Conservation (phyloP, 331 rosid genomes). For the Dryas integrifolia region DNA sequence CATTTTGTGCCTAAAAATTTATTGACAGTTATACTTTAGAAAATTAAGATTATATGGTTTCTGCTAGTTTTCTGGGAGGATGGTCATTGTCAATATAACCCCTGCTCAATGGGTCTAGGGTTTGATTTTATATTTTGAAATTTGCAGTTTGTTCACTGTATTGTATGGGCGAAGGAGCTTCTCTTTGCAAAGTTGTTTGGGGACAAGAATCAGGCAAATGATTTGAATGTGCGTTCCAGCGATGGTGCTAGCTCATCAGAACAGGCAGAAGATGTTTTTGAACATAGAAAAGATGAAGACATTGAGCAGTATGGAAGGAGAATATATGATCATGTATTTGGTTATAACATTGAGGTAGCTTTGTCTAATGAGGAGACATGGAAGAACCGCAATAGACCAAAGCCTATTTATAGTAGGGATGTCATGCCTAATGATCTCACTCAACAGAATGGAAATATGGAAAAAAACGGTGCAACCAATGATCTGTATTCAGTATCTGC, state of each 20-base stretch:
- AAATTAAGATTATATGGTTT: neutral
- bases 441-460: constrained; percentile 70
- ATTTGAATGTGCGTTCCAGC: constrained; percentile 79
- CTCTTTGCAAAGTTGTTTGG: constrained; percentile 92
- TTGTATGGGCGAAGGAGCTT: constrained; percentile 97
- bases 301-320: constrained; percentile 82
- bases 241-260: constrained; percentile 82
- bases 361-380: constrained; percentile 91
- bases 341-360: constrained; percentile 86
- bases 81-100: neutral
- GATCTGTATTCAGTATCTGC: constrained; percentile 64
- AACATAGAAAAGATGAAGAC: constrained; percentile 70
- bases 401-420: constrained; percentile 75
- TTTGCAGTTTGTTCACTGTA: constrained; percentile 93
- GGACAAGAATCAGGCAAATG: constrained; percentile 86
- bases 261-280: constrained; percentile 72
- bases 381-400: constrained; percentile 90
- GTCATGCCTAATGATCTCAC: constrained; percentile 49
- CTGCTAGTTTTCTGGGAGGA: neutral
- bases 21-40: neutral
- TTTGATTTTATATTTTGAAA: constrained; percentile 14
- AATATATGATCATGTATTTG: constrained; percentile 94
- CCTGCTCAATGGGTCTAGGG: neutral
- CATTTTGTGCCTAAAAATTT: neutral
- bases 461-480: constrained; percentile 36